These are phyloP conservation scores for Entoloma clypeatum DNA, from an alignment of 1,284 basidiomycete genomes.

Conservation along the genomic window DNA sequence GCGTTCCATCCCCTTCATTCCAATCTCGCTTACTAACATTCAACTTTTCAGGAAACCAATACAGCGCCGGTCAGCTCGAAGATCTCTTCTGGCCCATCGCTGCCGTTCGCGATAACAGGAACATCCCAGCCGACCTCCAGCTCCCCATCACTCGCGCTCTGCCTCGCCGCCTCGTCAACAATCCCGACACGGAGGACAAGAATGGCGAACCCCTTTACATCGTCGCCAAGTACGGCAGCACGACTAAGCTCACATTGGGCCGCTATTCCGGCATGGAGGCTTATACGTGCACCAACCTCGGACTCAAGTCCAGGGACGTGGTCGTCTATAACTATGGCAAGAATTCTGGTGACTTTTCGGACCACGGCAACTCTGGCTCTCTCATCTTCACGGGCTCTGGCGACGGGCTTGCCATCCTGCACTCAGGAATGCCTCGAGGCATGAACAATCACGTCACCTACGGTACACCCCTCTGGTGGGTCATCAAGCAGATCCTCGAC, in stretches of 20 bases:
- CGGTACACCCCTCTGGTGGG: constrained; percentile 30
- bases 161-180: constrained; percentile 21
- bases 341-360: constrained; percentile 23
- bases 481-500: constrained; percentile 22
- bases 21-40: no score
- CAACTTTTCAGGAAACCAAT: no score
- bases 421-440: constrained; percentile 30
- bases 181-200: constrained; percentile 26
- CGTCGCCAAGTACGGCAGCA: constrained; percentile 29
- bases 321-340: constrained; percentile 26
- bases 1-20: no score
- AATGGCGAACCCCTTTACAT: constrained; percentile 28
- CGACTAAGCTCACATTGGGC: constrained; percentile 35
- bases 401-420: constrained; percentile 29
- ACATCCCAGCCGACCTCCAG: constrained; percentile 19
- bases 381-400: constrained; percentile 24
- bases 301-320: constrained; percentile 27
- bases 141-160: constrained; percentile 28
- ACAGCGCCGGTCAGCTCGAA: no score
- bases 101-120: constrained; percentile 23
- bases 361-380: constrained; percentile 31
- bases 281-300: constrained; percentile 20
- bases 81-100: constrained; percentile 29
- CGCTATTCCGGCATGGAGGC: constrained; percentile 28
- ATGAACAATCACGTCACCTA: constrained; percentile 31